Conservation (phyloP, 2,329 filamentous ascomycete species). For the Neurospora crassa region DNA sequence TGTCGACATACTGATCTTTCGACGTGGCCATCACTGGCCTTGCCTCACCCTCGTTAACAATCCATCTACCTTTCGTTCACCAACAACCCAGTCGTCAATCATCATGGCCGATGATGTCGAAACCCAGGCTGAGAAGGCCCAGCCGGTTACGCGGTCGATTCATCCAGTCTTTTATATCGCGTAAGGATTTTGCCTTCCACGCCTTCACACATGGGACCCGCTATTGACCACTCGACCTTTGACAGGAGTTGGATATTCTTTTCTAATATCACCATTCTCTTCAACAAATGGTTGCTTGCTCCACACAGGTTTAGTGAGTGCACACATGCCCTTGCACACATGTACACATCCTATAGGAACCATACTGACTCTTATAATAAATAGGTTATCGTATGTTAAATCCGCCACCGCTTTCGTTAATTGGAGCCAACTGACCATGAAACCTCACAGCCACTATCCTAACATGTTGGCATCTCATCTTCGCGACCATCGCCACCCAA, state of each 20-base stretch:
- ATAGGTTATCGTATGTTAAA: conserved; percentile 35
- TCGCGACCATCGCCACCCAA: conserved; percentile 88
- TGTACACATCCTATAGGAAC: conserved; percentile 5
- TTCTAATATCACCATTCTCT: conserved; percentile 77
- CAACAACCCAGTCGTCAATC: background rate
- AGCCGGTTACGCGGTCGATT: conserved; percentile 14
- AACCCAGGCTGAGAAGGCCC: conserved; percentile 21
- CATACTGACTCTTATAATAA: conserved; percentile 18
- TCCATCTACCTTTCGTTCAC: background rate
- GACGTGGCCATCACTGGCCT: background rate
- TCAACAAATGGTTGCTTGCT: conserved; percentile 86
- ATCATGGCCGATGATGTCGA: conserved; percentile 15
- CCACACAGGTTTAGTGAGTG: conserved; percentile 63
- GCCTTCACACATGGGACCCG: background rate
- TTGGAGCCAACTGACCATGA: conserved; percentile 1
- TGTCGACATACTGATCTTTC: background rate
- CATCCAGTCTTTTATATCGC: conserved; percentile 29
- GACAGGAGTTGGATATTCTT: conserved; percentile 68
- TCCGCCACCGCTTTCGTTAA: background rate
- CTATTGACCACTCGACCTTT: background rate
- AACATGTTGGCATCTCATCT: conserved; percentile 88
- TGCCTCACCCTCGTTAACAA: background rate
- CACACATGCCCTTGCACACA: background rate
- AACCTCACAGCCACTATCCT: conserved; percentile 51
- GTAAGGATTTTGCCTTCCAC: conserved; percentile 16